A percentile compares a stretch with the other conserved stretches of the same genome.
Conservation (phyloP, 257 asterid genomes). For the Solanum pennellii region DNA sequence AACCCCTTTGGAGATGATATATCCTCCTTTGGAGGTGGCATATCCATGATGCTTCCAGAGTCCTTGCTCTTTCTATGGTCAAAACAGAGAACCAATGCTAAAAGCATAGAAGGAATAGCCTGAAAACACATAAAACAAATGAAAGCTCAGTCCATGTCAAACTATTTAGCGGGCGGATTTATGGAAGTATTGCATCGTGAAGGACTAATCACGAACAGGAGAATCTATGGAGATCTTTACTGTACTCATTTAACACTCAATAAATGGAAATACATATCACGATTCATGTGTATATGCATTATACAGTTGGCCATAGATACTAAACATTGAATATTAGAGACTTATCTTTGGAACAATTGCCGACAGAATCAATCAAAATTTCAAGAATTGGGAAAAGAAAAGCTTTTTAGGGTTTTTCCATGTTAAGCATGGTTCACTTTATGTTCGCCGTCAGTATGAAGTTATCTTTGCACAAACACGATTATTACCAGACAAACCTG, state of each 20-base stretch:
- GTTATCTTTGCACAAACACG: neutral
- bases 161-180: neutral
- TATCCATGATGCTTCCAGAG: constrained; percentile 18
- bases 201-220: neutral
- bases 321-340: neutral
- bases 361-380: neutral
- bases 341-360: neutral
- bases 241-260: neutral
- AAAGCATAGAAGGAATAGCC: constrained; percentile 98
- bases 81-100: constrained; percentile 83
- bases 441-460: neutral
- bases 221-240: neutral
- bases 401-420: neutral
- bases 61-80: constrained; percentile 65
- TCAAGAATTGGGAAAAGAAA: neutral
- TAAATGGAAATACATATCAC: neutral
- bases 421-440: neutral
- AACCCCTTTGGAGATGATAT: constrained; percentile 30
- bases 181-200: neutral
- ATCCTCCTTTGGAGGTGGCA: constrained; percentile 35
- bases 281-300: neutral
- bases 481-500: neutral
- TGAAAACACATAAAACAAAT: constrained; percentile 25
- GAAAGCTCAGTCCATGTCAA: constrained; percentile 1
- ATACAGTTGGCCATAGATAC: neutral